phyloP scores from a whole-genome alignment of 768 basidiomycete species.

The Tephrocybe sp. region DNA sequence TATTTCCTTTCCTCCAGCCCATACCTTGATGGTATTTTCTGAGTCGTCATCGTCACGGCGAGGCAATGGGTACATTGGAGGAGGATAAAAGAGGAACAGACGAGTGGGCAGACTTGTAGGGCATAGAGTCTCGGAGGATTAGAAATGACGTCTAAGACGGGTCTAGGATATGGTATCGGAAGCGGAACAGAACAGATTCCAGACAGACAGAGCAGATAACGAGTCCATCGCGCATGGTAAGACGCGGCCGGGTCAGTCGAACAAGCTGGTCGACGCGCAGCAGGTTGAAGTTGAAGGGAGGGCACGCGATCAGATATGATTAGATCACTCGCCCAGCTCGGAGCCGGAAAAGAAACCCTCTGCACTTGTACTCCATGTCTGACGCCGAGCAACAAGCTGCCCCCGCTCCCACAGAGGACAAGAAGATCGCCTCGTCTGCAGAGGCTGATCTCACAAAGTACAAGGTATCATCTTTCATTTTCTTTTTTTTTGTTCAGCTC shows the following conservation, averaged over 20 bases:
- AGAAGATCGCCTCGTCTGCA: constrained; percentile 53
- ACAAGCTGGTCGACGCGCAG: background rate
- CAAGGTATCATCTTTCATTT: constrained; percentile 51
- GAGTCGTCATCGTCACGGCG: background rate
- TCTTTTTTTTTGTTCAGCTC: background rate
- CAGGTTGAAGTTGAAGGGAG: background rate
- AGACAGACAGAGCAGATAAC: no score
- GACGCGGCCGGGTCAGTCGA: no score
- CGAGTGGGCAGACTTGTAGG: background rate
- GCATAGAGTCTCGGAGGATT: constrained; percentile 7
- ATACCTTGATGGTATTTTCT: background rate
- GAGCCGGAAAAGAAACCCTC: constrained; percentile 8
- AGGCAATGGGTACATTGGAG: background rate
- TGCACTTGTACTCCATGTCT: constrained; percentile 50
- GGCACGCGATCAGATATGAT: constrained; percentile 19
- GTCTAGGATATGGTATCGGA: background rate
- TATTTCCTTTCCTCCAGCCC: constrained; percentile 3
- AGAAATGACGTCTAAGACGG: background rate
- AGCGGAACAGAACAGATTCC: no score
- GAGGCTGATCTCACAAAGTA: constrained; percentile 85
- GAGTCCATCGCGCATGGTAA: no score
- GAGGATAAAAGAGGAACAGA: background rate
- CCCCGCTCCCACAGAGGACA: constrained; percentile 36
- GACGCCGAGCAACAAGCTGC: constrained; percentile 51
- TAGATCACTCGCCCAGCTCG: constrained; percentile 14